These are phyloP conservation scores for Chytriomyces sp. DNA, from an alignment of 192 early-diverging fungal genomes.

Conservation along the genomic window DNA sequence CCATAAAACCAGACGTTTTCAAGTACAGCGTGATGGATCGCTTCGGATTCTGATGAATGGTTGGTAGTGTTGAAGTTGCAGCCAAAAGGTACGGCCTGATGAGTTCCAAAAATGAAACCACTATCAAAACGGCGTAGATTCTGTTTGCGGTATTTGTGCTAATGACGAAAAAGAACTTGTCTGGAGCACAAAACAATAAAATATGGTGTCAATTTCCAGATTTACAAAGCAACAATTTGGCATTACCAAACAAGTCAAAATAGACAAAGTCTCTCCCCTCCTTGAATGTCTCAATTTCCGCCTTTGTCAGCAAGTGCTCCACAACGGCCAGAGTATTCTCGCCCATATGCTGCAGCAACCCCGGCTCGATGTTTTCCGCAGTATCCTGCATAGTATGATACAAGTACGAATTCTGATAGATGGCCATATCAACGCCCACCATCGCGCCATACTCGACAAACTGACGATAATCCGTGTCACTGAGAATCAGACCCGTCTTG, in stretches of 20 bases:
- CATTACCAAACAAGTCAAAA: slow-evolving; percentile 66
- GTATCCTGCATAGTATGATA: slow-evolving; percentile 78
- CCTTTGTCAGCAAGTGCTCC: slow-evolving; percentile 55
- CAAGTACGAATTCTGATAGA: slow-evolving; percentile 70
- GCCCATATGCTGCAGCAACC: slow-evolving; percentile 73
- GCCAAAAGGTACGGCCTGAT: slow-evolving; percentile 12
- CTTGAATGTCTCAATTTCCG: slow-evolving; percentile 53
- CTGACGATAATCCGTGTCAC: slow-evolving; percentile 78
- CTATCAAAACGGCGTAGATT: slow-evolving; percentile 51
- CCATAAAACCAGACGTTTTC: slow-evolving; percentile 10
- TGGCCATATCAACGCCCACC: slow-evolving; percentile 66
- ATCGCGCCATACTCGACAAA: slow-evolving; percentile 72
- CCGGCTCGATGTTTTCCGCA: slow-evolving; percentile 58
- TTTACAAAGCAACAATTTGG: not conserved
- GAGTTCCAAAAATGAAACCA: slow-evolving; percentile 37
- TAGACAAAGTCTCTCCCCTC: slow-evolving; percentile 58
- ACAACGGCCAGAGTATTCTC: slow-evolving; percentile 68
- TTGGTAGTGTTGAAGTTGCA: slow-evolving; percentile 2
- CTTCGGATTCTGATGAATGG: not conserved
- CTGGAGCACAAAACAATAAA: slow-evolving; percentile 4
- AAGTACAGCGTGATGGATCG: slow-evolving; percentile 13
- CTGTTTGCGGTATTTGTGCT: slow-evolving; percentile 57
- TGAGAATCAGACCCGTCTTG: slow-evolving; percentile 63
- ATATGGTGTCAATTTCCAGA: not conserved
- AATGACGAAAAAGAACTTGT: slow-evolving; percentile 62